Conservation (phyloP, 1,284 basidiomycete genomes). For the Austropuccinia psidii region DNA sequence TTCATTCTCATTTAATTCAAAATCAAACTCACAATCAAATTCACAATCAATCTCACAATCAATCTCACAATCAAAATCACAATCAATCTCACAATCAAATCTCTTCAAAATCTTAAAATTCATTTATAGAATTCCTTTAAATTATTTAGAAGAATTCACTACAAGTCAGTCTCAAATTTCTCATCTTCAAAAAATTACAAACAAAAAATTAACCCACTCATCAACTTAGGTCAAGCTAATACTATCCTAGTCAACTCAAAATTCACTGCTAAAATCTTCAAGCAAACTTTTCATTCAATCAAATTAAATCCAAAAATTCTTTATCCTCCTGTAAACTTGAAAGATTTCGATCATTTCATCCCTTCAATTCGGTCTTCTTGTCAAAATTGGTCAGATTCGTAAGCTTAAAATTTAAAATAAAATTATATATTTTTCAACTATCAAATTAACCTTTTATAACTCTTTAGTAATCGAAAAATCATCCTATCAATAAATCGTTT, state of each 20-base stretch:
- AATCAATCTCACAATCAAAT: not conserved
- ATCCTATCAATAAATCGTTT: conserved; percentile 89
- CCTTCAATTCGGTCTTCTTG: not conserved
- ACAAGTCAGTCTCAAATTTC: conserved; percentile 58
- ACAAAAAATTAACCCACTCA: too few relatives aligned
- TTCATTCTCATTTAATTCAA: not conserved
- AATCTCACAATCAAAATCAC: conserved; percentile 53
- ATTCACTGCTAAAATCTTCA: conserved; percentile 66
- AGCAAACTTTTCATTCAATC: conserved; percentile 1
- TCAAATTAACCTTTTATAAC: not conserved
- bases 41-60: conserved; percentile 55
- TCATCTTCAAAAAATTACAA: not conserved
- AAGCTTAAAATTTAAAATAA: not conserved
- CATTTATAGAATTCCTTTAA: conserved; percentile 78
- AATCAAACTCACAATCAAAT: not conserved
- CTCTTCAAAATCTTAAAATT: conserved; percentile 56
- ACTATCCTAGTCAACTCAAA: conserved; percentile 83
- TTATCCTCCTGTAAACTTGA: conserved; percentile 69
- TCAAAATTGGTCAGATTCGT: not conserved
- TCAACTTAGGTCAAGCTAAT: conserved; percentile 65
- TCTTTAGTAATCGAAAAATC: conserved; percentile 61
- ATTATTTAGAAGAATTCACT: conserved; percentile 79
- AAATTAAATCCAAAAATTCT: conserved; percentile 59
- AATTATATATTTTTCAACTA: not conserved
- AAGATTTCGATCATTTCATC: not conserved